phyloP scores from a whole-genome alignment of 352 stramenopile genomes.

The Globisporangium paroecandrum region DNA sequence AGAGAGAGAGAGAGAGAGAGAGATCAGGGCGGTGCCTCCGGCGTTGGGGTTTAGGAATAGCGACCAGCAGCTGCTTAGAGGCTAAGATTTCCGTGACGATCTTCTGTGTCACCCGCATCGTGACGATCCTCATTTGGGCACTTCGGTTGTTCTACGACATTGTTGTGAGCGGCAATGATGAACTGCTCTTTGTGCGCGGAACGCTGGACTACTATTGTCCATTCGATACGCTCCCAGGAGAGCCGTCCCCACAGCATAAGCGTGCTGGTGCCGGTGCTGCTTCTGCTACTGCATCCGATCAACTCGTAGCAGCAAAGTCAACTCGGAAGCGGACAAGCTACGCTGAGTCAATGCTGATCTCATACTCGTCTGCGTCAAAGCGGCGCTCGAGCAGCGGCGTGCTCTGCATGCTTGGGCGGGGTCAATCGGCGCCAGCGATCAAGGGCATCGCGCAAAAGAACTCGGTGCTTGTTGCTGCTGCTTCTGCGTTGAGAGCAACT shows the following conservation, averaged over 20 bases:
- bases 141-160: conserved; percentile 32
- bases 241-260: not conserved
- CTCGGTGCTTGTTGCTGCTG: not conserved
- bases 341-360: conserved; percentile 3
- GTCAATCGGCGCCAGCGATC: not conserved
- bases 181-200: conserved; percentile 30
- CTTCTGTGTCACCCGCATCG: too few relatives aligned
- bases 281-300: too few relatives aligned
- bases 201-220: conserved; percentile 39
- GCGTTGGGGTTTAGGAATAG: too few relatives aligned
- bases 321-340: conserved; percentile 7
- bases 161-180: conserved; percentile 25
- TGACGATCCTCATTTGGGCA: conserved; percentile 41
- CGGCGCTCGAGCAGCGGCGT: not conserved
- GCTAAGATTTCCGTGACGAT: too few relatives aligned
- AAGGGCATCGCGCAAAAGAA: not conserved
- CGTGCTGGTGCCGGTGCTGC: too few relatives aligned
- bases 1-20: too few relatives aligned
- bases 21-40: too few relatives aligned
- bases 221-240: conserved; percentile 37
- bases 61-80: too few relatives aligned
- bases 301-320: not conserved
- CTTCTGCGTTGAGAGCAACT: not conserved
- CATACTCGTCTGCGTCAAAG: conserved; percentile 5
- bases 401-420: not conserved